Conservation (phyloP, 2,329 filamentous ascomycete species). For the Aspergillus caelatus region DNA sequence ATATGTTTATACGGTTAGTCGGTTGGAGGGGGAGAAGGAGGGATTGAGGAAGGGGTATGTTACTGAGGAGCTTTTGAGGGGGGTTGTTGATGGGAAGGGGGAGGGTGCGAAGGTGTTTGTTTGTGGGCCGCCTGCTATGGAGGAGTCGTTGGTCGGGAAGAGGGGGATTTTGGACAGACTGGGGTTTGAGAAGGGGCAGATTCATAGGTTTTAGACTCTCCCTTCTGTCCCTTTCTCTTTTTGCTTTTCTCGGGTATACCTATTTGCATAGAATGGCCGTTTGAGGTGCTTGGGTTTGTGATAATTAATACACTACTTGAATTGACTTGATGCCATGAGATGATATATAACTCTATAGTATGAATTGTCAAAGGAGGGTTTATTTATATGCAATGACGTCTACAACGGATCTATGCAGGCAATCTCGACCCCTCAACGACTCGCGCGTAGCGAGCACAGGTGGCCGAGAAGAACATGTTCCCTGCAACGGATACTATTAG, state of each 20-base stretch:
- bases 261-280: neutral
- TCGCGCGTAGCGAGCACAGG: constrained; percentile 13
- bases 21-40: constrained; percentile 33
- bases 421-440: constrained; percentile 14
- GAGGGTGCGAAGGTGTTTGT: constrained; percentile 64
- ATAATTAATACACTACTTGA: too few species aligned
- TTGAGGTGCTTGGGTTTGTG: neutral
- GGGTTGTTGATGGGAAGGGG: constrained; percentile 48
- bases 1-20: constrained; percentile 60
- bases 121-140: constrained; percentile 70
- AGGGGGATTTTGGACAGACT: neutral
- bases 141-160: constrained; percentile 46
- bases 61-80: constrained; percentile 57
- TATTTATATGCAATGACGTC: neutral
- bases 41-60: constrained; percentile 59
- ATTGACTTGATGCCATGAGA: too few species aligned
- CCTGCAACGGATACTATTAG: constrained; percentile 14
- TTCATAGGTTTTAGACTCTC: neutral
- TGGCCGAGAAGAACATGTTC: constrained; percentile 22
- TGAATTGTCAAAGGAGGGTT: accelerated
- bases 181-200: neutral
- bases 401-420: neutral
- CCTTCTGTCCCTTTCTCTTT: neutral
- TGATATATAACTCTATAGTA: neutral
- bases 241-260: neutral